A percentile compares a stretch with the other conserved stretches of the same genome.
phyloP scores from a whole-genome alignment of 768 basidiomycete species.

The Termitomyces sp. region DNA sequence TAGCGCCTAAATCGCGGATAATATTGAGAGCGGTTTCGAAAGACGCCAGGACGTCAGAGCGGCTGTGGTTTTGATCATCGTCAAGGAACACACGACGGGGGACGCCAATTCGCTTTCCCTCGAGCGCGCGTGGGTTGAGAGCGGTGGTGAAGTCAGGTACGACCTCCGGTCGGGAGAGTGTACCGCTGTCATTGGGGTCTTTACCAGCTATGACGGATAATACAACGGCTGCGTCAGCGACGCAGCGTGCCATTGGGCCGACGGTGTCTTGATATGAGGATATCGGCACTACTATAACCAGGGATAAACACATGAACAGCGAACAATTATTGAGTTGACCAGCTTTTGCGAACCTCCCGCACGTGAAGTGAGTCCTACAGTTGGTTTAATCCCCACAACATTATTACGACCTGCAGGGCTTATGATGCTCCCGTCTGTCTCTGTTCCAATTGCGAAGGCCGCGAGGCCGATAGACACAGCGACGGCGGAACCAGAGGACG shows the following conservation, averaged over 20 bases:
- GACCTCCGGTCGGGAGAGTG: constrained; percentile 41
- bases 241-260: constrained; percentile 49
- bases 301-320: not conserved
- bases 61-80: constrained; percentile 26
- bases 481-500: constrained; percentile 55
- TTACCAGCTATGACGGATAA: constrained; percentile 50
- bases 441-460: constrained; percentile 41
- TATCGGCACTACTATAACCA: constrained; percentile 44
- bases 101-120: constrained; percentile 50
- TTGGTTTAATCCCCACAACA: constrained; percentile 55
- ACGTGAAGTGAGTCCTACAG: constrained; percentile 52
- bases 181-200: constrained; percentile 50
- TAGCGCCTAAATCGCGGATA: constrained; percentile 37
- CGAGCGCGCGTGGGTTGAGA: constrained; percentile 40
- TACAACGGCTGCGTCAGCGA: constrained; percentile 50
- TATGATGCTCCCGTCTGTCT: constrained; percentile 51
- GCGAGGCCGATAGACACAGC: constrained; percentile 46
- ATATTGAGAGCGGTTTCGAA: constrained; percentile 35
- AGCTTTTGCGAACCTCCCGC: constrained; percentile 40
- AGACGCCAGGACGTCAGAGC: constrained; percentile 29
- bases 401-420: constrained; percentile 50
- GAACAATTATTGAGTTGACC: not conserved
- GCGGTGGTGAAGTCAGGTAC: constrained; percentile 56
- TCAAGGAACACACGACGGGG: constrained; percentile 37
- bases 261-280: constrained; percentile 54